Evolutionary conservation across 179 eudicot genomes (phyloP).

Genomic region (Dionaea muscipula): DNA sequence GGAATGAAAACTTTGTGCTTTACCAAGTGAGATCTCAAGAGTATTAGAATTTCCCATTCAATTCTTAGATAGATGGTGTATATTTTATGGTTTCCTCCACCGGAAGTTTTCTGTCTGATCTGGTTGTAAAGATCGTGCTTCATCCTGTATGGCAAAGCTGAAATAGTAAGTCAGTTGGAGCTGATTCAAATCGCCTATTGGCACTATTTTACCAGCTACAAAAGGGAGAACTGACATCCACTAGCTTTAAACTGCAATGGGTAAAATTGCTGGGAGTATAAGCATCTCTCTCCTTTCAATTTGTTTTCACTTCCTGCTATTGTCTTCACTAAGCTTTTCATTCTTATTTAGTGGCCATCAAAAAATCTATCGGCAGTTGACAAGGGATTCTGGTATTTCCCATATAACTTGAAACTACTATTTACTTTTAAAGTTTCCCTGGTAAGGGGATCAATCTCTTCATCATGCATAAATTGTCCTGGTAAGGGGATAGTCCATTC

Average conservation of each 20-base stretch:
- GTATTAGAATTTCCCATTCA: not conserved
- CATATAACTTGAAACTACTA: constrained; percentile 25
- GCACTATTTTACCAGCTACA: constrained; percentile 37
- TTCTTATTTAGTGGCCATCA: constrained; percentile 58
- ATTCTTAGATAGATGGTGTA: constrained; percentile 19
- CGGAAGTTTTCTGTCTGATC: constrained; percentile 12
- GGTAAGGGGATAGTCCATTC: constrained; percentile 81
- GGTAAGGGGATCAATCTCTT: constrained; percentile 83
- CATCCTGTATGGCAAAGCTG: constrained; percentile 32
- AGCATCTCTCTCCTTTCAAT: constrained; percentile 46
- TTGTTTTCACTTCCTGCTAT: constrained; percentile 28
- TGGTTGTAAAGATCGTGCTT: constrained; percentile 24
- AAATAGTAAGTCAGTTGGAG: constrained; percentile 35
- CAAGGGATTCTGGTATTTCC: constrained; percentile 74
- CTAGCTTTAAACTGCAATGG: constrained; percentile 35
- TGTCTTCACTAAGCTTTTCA: constrained; percentile 46
- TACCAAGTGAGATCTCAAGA: too few species aligned
- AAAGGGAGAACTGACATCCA: constrained; percentile 40
- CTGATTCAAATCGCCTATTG: constrained; percentile 34
- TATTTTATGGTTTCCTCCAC: constrained; percentile 15
- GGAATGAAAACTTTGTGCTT: too few species aligned
- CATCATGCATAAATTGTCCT: constrained; percentile 32
- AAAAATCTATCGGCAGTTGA: constrained; percentile 53
- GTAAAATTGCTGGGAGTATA: constrained; percentile 57
- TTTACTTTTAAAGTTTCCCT: constrained; percentile 36